Conservation (phyloP, 345 rosid species). For the Durio zibethinus region DNA sequence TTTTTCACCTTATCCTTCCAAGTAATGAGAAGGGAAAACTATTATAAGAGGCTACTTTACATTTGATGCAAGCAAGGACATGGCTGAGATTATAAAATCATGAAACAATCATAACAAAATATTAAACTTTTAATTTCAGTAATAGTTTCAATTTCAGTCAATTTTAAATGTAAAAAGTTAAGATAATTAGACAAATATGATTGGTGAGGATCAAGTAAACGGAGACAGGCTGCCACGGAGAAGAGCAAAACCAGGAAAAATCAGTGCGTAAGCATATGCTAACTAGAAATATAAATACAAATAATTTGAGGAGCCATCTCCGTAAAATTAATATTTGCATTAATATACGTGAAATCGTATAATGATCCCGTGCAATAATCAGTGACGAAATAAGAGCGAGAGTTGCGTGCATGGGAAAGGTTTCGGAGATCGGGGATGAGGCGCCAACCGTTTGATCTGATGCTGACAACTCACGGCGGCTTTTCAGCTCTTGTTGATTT, state of each 20-base stretch:
- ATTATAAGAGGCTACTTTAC: too few species aligned
- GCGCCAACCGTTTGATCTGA: slow-evolving; percentile 33
- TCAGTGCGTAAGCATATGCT: background rate
- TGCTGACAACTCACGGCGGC: slow-evolving; percentile 17
- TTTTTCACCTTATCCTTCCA: too few species aligned
- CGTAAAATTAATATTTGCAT: background rate
- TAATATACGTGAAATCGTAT: slow-evolving; percentile 1
- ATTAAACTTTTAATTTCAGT: too few species aligned
- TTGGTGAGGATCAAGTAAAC: background rate
- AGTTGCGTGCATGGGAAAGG: slow-evolving; percentile 53
- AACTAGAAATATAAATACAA: slow-evolving; percentile 8
- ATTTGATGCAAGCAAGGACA: too few species aligned
- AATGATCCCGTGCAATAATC: slow-evolving; percentile 24
- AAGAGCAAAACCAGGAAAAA: background rate
- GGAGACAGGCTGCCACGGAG: background rate
- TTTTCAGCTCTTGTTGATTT: background rate
- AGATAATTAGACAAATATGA: background rate
- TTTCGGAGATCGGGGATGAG: slow-evolving; percentile 27
- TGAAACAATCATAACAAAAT: too few species aligned
- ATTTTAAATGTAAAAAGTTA: too few species aligned
- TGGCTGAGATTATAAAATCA: too few species aligned
- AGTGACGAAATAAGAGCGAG: slow-evolving; percentile 25
- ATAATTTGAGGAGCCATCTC: slow-evolving; percentile 12
- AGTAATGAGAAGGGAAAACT: too few species aligned
- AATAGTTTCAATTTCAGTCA: too few species aligned